Base-by-base conservation (phyloP, 306 rosid species). In the Rosa multiflora region DNA sequence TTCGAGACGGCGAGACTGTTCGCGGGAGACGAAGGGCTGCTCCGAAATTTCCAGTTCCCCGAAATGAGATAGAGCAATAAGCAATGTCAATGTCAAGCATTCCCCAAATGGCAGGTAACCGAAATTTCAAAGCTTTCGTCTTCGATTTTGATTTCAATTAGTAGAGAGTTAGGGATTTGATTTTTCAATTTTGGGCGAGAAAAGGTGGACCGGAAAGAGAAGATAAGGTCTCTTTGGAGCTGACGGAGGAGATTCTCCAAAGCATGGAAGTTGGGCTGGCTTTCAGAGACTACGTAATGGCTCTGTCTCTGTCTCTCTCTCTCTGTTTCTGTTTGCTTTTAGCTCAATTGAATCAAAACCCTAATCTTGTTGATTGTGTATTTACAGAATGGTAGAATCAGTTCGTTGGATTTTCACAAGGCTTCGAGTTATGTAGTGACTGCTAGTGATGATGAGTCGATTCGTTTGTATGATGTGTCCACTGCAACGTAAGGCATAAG, bases 251-350 rank as follows among this genome's bases (percentile, higher is more conserved):
- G 82, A 88, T 92, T 81, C 88, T 92, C 82, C 99, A 90, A 64
- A 92, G 99, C 87, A 95, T 95, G 99, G 99, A 95, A 91, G 97
- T 95, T 17, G 99, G 99, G 80, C 87, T 95, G 91, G 84, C 94
- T 47, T 95, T 95, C 84, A 88, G 92, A 85, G 99, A 92, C 86
- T 95, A 92, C 68, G 99, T 92, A 76, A 79, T 76, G 26, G 62
- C 3, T 43, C 37, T 75, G 1, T 37, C 21, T 47, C 21, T 76
- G 11, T 53, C 10, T 18, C 26, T 23, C 5, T 17, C 59, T 5
- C 23, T 53, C 59, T 55, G 32, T 53, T 14, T 61, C 51, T 37
- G 39, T 15, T 14, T 49, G 39, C 10, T 48, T 32, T 35, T 18
- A 59, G 51, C 15, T 37, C 13, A 68, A 7, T 74, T 80, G 37